Evolutionary conservation across 805 yeast species (phyloP).

Genomic region (Sungouiozyma ichnusensis): DNA sequence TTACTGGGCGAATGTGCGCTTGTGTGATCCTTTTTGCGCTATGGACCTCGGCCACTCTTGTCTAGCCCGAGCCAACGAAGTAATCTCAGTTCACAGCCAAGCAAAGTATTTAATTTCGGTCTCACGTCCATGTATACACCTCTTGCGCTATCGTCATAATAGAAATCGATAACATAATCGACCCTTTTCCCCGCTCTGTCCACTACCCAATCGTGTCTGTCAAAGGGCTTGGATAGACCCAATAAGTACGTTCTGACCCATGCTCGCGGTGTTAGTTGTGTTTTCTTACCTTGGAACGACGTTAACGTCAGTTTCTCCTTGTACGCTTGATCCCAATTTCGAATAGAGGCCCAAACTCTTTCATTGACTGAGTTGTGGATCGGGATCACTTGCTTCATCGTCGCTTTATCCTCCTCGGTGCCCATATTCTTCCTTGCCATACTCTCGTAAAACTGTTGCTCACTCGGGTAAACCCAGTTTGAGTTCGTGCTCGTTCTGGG

Average conservation of each 20-base stretch:
- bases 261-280: constrained; percentile 82
- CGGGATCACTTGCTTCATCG: constrained; percentile 87
- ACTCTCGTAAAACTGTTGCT: constrained; percentile 87
- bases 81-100: constrained; percentile 68
- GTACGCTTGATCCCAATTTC: constrained; percentile 64
- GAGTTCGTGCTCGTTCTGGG: constrained; percentile 60
- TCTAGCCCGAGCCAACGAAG: background rate
- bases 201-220: constrained; percentile 90
- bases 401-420: constrained; percentile 53
- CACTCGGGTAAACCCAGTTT: constrained; percentile 94
- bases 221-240: constrained; percentile 78
- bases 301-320: constrained; percentile 61
- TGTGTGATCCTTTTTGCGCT: too few relatives aligned
- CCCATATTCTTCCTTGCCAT: constrained; percentile 84
- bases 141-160: constrained; percentile 31
- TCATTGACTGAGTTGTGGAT: constrained; percentile 92
- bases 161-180: constrained; percentile 91
- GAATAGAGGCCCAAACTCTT: constrained; percentile 77
- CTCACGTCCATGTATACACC: constrained; percentile 77
- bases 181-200: constrained; percentile 74
- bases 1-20: too few relatives aligned
- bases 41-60: background rate
- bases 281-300: constrained; percentile 81
- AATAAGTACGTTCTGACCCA: constrained; percentile 46
- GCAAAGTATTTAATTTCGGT: constrained; percentile 75